A percentile compares a stretch with the other conserved stretches of the same genome.
These are phyloP conservation scores for Apiospora koreana DNA, from an alignment of 2,329 filamentous ascomycete genomes.

Conservation along the genomic window DNA sequence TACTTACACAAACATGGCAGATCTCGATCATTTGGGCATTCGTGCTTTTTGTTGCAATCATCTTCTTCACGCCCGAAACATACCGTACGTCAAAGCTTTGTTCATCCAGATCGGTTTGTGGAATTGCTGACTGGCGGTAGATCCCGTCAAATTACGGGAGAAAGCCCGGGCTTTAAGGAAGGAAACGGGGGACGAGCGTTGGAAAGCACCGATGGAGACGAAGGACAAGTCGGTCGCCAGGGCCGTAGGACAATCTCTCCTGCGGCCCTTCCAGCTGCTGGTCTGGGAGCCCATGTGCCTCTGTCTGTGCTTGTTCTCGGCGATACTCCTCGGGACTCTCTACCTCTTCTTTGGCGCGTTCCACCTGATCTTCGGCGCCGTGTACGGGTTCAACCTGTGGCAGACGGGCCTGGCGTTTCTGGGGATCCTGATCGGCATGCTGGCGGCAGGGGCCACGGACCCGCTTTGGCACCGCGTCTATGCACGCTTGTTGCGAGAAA, in stretches of 20 bases:
- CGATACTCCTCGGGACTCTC: conserved; percentile 81
- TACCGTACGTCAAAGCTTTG: conserved; percentile 57
- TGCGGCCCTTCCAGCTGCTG: conserved; percentile 78
- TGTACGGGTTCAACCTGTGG: conserved; percentile 77
- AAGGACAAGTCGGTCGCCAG: conserved; percentile 64
- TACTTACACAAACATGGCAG: conserved; percentile 21
- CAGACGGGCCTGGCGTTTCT: conserved; percentile 80
- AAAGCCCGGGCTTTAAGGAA: conserved; percentile 72
- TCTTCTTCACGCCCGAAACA: conserved; percentile 81
- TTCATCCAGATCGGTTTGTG: background rate
- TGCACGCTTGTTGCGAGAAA: conserved; percentile 51
- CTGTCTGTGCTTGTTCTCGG: conserved; percentile 78
- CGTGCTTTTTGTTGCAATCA: conserved; percentile 62
- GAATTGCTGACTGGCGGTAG: conserved; percentile 28
- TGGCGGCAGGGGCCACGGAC: conserved; percentile 61
- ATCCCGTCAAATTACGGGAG: conserved; percentile 68
- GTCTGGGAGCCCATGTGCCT: conserved; percentile 83
- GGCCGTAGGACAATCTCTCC: conserved; percentile 60
- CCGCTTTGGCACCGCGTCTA: conserved; percentile 68
- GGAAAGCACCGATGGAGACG: conserved; percentile 76
- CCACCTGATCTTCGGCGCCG: conserved; percentile 71
- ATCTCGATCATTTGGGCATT: conserved; percentile 79
- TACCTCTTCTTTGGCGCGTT: conserved; percentile 94
- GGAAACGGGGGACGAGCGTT: conserved; percentile 76
- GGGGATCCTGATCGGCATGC: conserved; percentile 69